Conservation (phyloP, 306 rosid genomes). For the Calophaca sinica region DNA sequence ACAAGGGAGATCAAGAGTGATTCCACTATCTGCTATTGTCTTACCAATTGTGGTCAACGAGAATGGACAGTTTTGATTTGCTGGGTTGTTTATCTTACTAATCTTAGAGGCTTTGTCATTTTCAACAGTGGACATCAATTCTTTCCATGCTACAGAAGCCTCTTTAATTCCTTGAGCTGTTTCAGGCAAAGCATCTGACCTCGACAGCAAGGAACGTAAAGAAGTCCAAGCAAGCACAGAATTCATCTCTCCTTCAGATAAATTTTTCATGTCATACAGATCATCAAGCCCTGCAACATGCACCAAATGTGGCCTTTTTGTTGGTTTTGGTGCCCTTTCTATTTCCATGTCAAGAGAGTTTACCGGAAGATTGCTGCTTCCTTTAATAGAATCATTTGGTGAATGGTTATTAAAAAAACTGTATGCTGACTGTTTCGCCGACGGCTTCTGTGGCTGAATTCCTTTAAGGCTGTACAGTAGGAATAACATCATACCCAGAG, state of each 20-base stretch:
- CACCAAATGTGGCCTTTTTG: slow-evolving; percentile 57
- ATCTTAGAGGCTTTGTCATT: slow-evolving; percentile 57
- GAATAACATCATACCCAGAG: slow-evolving; percentile 63
- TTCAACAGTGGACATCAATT: slow-evolving; percentile 57
- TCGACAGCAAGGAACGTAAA: slow-evolving; percentile 65
- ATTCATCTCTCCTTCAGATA: slow-evolving; percentile 57
- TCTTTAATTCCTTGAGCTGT: slow-evolving; percentile 87
- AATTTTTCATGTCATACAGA: slow-evolving; percentile 53
- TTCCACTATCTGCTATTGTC: slow-evolving; percentile 47
- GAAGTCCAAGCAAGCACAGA: slow-evolving; percentile 75
- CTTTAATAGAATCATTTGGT: slow-evolving; percentile 43
- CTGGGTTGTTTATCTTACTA: slow-evolving; percentile 48
- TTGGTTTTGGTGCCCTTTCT: slow-evolving; percentile 42
- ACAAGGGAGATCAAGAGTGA: slow-evolving; percentile 79
- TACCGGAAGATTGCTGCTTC: slow-evolving; percentile 34
- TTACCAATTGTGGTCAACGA: slow-evolving; percentile 57
- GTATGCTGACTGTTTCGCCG: slow-evolving; percentile 66
- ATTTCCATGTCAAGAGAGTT: slow-evolving; percentile 44
- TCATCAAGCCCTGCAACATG: slow-evolving; percentile 67
- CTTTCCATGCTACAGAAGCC: slow-evolving; percentile 88
- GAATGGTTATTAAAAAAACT: slow-evolving; percentile 65
- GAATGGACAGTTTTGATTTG: slow-evolving; percentile 66
- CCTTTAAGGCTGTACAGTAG: slow-evolving; percentile 64
- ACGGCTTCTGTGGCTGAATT: slow-evolving; percentile 62
- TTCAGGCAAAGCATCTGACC: slow-evolving; percentile 85